Evolutionary conservation across 228 moss, liverwort and hornwort genomes (phyloP), one percentile per base, ranked within the genome.

Genomic region (Sphagnum fallax): DNA sequence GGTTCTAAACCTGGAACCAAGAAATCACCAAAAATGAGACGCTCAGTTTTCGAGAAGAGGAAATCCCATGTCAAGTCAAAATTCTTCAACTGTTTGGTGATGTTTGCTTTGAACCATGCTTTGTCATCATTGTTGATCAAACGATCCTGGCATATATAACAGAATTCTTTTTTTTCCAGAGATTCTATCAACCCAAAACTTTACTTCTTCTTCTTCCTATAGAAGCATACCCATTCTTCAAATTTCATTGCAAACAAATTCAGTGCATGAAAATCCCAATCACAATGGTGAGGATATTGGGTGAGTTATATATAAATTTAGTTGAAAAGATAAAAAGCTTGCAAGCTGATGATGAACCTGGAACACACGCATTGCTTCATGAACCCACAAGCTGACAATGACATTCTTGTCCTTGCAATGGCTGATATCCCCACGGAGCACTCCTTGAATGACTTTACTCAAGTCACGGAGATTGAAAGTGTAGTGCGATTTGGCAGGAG

Each of bases 341-440:
- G 32, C 32, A 32, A 32, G 32, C 32, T 32, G 32, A 32, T 32
- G 14, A 64, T 63, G 16, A 10, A 96, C 92, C 83, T 92, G 92
- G 67, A 96, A 96, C 9, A 96, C 92, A 51, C 92, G 85, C 83
- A 92, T 91, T 14, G 90, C 86, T 81, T 96, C 95, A 75, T 96
- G 95, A 5, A 96, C 85, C 95, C 92, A 96, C 32, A 96, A 91
- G 50, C 76, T 79, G n/a, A 92, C 87, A 6, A 96, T 76, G 4
- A 75, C 80, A 70, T 70, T 77, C 61, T 76, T 79, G 10, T 73
- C 63, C 0, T 1, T 51, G 59, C 89, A 90, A 53, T 73, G 68
- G 77, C 70, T 48, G 15, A 71, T 71, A 58, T 92, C 78, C 8
- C 83, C 92, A 48, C 89, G 81, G 5, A 96, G 69, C 9, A 96